Evolutionary conservation across 192 early-diverging fungal species (phyloP).

Genomic region (Coemansia sp.): DNA sequence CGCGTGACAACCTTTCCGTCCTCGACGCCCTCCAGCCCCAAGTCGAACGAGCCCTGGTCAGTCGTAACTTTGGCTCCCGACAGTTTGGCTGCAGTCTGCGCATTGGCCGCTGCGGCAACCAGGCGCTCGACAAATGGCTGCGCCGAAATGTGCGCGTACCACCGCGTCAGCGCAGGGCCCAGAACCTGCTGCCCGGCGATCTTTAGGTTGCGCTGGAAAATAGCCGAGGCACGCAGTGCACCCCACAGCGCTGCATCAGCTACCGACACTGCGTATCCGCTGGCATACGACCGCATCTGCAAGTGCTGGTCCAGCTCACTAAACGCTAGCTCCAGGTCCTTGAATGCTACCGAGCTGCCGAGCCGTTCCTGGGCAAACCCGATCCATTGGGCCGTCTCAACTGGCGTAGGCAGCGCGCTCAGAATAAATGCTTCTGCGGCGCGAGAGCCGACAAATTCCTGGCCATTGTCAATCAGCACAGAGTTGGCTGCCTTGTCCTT

Average conservation of each 20-base stretch:
- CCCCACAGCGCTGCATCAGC: constrained; percentile 91
- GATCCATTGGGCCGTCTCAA: constrained; percentile 66
- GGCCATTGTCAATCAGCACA: constrained; percentile 12
- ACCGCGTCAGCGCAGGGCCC: constrained; percentile 74
- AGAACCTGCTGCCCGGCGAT: constrained; percentile 53
- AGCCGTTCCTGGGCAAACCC: constrained; percentile 69
- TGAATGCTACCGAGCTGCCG: constrained; percentile 60
- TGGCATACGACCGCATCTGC: constrained; percentile 75
- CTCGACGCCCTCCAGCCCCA: constrained; percentile 77
- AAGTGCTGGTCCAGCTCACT: constrained; percentile 79
- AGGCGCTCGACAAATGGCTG: constrained; percentile 59
- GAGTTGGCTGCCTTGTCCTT: constrained; percentile 47
- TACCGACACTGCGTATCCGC: constrained; percentile 71
- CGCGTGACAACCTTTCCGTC: constrained; percentile 92
- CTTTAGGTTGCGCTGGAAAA: constrained; percentile 82
- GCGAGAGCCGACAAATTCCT: constrained; percentile 21
- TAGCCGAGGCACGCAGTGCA: constrained; percentile 73
- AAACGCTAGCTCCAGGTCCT: constrained; percentile 67
- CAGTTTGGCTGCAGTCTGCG: constrained; percentile 15
- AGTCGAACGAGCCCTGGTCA: constrained; percentile 94
- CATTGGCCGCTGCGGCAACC: constrained; percentile 6
- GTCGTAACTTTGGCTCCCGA: constrained; percentile 28
- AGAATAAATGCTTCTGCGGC: not conserved
- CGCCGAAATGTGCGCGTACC: constrained; percentile 72
- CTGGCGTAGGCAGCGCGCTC: not conserved